Evolutionary conservation across 139 green algal species (phyloP), one percentile per base, ranked within the genome.

Genomic region (Closterium sp.): DNA sequence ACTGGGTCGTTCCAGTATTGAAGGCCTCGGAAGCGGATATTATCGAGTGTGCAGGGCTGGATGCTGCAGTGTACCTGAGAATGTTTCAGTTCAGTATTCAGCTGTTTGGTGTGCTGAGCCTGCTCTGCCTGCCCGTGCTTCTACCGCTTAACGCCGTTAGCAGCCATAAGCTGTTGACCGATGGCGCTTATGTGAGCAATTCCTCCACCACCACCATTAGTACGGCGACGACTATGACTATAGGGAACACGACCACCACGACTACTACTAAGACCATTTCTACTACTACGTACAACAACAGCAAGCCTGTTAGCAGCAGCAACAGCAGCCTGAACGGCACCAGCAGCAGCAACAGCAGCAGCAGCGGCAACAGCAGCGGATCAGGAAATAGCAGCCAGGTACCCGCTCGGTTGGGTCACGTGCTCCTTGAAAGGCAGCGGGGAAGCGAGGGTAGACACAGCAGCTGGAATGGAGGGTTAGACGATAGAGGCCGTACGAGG

Each of bases 51-150:
- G 36, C 33, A 21, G 90, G 90, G 30, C 88, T 93, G 30, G 90
- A 93, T 69, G 90, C 90, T 0, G 90, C 90, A 19, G 35, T 93
- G 16, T 93, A 89, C 33, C 23, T 93, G 35, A 64, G 76, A 33
- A 93, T 93, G 90, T 93, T 93, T 34, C 34, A 30, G 21, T 93
- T 93, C 87, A 93, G 43, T 89, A 93, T 93, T n/a, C 89, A 92
- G 89, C 83, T 92, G 16, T 92, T 92, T 33, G 33, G 21, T 7
- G 38, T 92, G 23, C 23, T 84, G 28, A 76, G 38, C 64, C 55
- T 89, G 34, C 23, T 92, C 25, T 92, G 89, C 89, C 84, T 92
- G 43, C 89, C 89, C 23, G 28, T 92, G 19, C 33, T 92, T 32
- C 83, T 92, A 6, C 89, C 89, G 19, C 31, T 92, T 25, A 92